Evolutionary conservation across 345 rosid genomes (phyloP), one percentile per base, ranked within the genome.

Genomic region (Populus pruinosa): DNA sequence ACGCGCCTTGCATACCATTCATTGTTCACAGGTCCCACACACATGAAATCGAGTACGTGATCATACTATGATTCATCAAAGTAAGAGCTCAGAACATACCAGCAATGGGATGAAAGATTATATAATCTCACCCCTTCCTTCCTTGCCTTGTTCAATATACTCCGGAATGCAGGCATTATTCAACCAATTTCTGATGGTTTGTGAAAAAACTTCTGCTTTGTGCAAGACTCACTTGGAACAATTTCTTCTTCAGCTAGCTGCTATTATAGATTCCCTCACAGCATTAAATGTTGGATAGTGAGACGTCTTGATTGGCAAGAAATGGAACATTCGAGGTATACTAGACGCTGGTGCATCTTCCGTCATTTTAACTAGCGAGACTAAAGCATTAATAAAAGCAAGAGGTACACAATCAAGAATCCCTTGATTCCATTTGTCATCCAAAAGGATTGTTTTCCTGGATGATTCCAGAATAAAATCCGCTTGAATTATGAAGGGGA

Each of bases 391-490:
- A 29, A 89, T 82, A 78, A 93, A 93, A 11, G 93, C 94, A 21
- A 55, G 5, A 0, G 94, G 81, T 39, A 93, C 88, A 39, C 87
- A 87, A 41, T 73, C 82, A 25, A 93, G 94, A 79, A 93, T 91
- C 62, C 97, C 94, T 77, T 87, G 86, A 86, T 93, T 91, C 96
- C 93, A 91, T 70, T 36, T 83, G 78, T 91, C 86, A 76, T 91
- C 91, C 74, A 90, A 59, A 0, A 87, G 88, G 13, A 93, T 88
- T 2, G 88, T 87, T 74, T 93, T 96, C 68, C 97, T 86, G 0
- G 96, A 93, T 0, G 97, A 93, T 1, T 87, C 82, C 2, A 93
- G 77, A 68, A 91, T 77, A 59, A 93, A 93, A 78, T 93, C 94
- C 0, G 91, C 91, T 71, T 93, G 96, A 9, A 93, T 87, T 4